These are phyloP conservation scores for Rubroboletus pulcherrimus DNA, from an alignment of 768 basidiomycete genomes.

Conservation along the genomic window DNA sequence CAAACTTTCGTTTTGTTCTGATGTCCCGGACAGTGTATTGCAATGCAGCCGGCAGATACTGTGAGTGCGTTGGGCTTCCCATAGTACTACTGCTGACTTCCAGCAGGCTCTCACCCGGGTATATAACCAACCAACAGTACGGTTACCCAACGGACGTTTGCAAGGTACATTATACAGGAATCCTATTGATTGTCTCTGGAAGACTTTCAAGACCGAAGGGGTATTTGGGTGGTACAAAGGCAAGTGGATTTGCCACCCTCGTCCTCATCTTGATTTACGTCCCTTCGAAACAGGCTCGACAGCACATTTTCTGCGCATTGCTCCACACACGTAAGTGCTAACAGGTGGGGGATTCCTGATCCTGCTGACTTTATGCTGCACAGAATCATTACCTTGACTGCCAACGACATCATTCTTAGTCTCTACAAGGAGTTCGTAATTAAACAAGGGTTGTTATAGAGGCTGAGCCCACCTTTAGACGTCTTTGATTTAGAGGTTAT, in stretches of 20 bases:
- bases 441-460: slow-evolving; percentile 11
- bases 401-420: slow-evolving; percentile 74
- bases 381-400: slow-evolving; percentile 87
- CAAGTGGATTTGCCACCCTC: slow-evolving; percentile 16
- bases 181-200: slow-evolving; percentile 95
- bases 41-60: slow-evolving; percentile 95
- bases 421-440: slow-evolving; percentile 51
- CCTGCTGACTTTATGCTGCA: slow-evolving; percentile 1
- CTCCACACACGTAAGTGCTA: slow-evolving; percentile 76
- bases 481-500: background rate
- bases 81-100: background rate
- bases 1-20: slow-evolving; percentile 5
- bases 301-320: slow-evolving; percentile 90
- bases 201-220: slow-evolving; percentile 89
- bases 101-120: slow-evolving; percentile 80
- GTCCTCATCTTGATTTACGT: background rate
- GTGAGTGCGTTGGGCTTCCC: slow-evolving; percentile 39
- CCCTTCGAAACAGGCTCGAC: slow-evolving; percentile 61
- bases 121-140: slow-evolving; percentile 90
- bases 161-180: slow-evolving; percentile 82
- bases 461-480: background rate
- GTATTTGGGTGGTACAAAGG: slow-evolving; percentile 96
- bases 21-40: slow-evolving; percentile 53
- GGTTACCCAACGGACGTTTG: slow-evolving; percentile 63
- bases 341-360: background rate